These are phyloP conservation scores for Rutstroemia sp. DNA, from an alignment of 2,329 filamentous ascomycete species.

Conservation along the genomic window DNA sequence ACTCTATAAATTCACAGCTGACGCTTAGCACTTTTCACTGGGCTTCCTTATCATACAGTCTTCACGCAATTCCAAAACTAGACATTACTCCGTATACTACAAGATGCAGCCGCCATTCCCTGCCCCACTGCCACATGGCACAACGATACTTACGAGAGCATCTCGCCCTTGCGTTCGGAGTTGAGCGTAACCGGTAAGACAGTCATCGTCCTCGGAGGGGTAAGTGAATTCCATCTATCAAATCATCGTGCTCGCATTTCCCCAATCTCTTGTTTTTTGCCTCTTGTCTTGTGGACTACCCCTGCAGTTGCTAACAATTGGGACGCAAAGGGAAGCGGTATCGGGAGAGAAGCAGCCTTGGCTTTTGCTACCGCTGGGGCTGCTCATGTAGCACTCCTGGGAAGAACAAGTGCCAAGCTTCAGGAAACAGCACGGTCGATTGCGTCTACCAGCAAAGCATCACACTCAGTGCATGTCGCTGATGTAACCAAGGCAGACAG, in stretches of 20 bases:
- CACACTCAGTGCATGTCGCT: conserved; percentile 19
- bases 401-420: conserved; percentile 11
- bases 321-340: conserved; percentile 10
- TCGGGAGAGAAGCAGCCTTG: conserved; percentile 15
- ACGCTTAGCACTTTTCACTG: neutral
- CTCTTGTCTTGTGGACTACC: neutral
- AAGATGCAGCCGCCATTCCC: conserved; percentile 8
- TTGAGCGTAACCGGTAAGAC: conserved; percentile 10
- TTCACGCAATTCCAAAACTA: neutral
- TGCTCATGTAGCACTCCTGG: conserved; percentile 24
- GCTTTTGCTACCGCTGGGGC: conserved; percentile 20
- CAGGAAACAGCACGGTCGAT: conserved; percentile 11
- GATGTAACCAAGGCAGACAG: conserved; percentile 17
- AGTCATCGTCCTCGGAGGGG: conserved; percentile 10
- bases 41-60: neutral
- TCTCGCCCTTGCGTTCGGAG: conserved; percentile 19
- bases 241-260: neutral
- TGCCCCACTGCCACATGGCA: conserved; percentile 22
- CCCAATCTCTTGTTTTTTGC: neutral
- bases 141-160: conserved; percentile 24
- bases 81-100: neutral
- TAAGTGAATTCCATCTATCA: neutral
- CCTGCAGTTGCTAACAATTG: neutral
- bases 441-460: conserved; percentile 7
- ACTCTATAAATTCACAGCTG: no score